These are phyloP conservation scores for Aurantiochytrium sp. DNA, from an alignment of 108 stramenopile genomes.

Conservation along the genomic window DNA sequence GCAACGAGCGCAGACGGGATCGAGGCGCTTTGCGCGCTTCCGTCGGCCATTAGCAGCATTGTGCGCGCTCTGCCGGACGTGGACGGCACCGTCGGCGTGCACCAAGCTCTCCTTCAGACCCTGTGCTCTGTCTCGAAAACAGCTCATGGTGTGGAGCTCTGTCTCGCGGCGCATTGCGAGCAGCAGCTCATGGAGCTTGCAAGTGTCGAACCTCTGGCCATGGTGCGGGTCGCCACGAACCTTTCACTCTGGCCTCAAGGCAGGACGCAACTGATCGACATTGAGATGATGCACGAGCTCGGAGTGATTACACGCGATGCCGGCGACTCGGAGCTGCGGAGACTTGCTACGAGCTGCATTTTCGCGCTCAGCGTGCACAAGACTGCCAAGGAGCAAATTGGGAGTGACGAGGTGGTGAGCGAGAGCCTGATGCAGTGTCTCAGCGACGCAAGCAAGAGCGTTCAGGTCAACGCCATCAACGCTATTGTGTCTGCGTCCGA, in stretches of 20 bases:
- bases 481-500: background rate
- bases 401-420: background rate
- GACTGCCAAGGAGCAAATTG: background rate
- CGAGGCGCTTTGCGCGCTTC: background rate
- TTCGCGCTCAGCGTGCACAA: background rate
- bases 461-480: background rate
- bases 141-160: background rate
- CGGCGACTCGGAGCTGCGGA: background rate
- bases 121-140: background rate
- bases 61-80: background rate
- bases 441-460: background rate
- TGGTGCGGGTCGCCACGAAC: background rate
- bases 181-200: background rate
- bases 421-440: background rate
- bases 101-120: background rate
- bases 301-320: background rate
- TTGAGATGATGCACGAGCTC: background rate
- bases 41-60: background rate
- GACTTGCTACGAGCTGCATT: background rate
- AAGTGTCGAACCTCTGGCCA: background rate
- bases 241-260: background rate
- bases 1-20: background rate
- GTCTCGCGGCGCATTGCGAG: background rate
- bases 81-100: background rate
- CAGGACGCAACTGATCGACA: background rate